Base-by-base conservation (phyloP, 805 yeast genomes). In the Metahyphopichia silvanorum region DNA sequence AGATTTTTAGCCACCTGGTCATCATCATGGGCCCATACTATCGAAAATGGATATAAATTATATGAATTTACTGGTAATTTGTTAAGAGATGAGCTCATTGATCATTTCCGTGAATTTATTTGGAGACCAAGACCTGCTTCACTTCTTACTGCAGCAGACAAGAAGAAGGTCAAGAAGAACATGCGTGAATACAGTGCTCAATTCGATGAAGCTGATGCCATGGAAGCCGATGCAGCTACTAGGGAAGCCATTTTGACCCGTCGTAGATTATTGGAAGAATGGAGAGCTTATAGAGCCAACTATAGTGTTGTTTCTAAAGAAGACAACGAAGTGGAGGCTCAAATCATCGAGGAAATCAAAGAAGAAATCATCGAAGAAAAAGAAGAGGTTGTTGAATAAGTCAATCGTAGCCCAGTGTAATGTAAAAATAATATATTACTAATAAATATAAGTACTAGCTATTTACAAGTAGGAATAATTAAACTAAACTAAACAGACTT, bases 71-170 rank as follows among this genome's bases (percentile, higher is more conserved):
- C 84, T 31, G 99, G 98, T 52, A 72, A 69, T 45, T 46, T 79
- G 44, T 60, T 86, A 39, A 79, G 81, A 47, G 93, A 85, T 49
- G 95, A 89, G 53, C 60, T 74, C 16, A 60, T 86, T 40, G 93
- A 86, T 49, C 84, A 81, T 35, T 87, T 93, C 76, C 85, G 80
- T 65, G 89, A 85, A 41, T 86, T 91, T 52, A 70, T 77, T 41
- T 93, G 99, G 99, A 85, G 99, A 72, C 98, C 98, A 52, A 82
- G 98, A 68, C 98, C 98, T 32, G 77, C 76, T 13, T 73, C 88
- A 2, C 62, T 81, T 44, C 76, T 93, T 55, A 69, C 80, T 40
- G 78, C 81, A 49, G 82, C 78, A 45, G 94, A 86, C 60, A 78
- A 78, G 70, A 86, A 87, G 82, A 83, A 82, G 74, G 87, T 93